Conservation (phyloP, 176 grass and related monocot genomes). For the Cenchrus purpureus region DNA sequence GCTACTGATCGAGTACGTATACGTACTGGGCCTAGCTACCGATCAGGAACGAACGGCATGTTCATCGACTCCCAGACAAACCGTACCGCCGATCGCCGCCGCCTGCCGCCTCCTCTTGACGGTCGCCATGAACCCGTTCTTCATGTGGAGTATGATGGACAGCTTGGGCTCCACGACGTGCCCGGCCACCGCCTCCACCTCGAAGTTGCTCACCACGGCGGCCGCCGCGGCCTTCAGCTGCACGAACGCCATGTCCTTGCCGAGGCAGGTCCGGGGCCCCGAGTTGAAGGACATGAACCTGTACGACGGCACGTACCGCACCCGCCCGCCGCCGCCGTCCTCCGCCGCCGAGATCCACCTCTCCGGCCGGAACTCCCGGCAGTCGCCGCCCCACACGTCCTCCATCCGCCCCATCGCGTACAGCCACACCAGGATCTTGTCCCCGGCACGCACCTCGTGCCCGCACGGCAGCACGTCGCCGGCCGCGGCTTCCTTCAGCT, state of each 20-base stretch:
- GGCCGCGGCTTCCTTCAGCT: conserved; percentile 59
- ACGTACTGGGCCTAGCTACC: neutral
- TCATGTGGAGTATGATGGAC: conserved; percentile 66
- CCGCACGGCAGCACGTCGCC: conserved; percentile 64
- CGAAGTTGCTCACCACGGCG: conserved; percentile 44
- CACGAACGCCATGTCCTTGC: conserved; percentile 59
- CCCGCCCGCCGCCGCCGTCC: neutral
- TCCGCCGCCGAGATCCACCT: conserved; percentile 39
- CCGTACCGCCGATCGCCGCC: too few species aligned
- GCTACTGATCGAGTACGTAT: neutral
- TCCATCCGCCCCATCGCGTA: conserved; percentile 73
- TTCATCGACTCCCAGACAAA: too few species aligned
- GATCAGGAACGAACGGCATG: too few species aligned
- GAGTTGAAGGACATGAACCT: conserved; percentile 65
- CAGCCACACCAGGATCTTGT: conserved; percentile 52
- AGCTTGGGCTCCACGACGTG: conserved; percentile 59
- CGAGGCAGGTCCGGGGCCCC: conserved; percentile 59
- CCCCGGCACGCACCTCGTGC: conserved; percentile 38
- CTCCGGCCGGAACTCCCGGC: conserved; percentile 64
- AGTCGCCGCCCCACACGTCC: conserved; percentile 58
- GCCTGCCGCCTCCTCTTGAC: conserved; percentile 41
- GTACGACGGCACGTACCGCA: conserved; percentile 59
- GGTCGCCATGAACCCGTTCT: conserved; percentile 44
- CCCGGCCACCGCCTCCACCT: conserved; percentile 21
- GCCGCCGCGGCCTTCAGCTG: conserved; percentile 56